These are phyloP conservation scores for Ochromonas danica DNA, from an alignment of 108 stramenopile species.

Conservation along the genomic window DNA sequence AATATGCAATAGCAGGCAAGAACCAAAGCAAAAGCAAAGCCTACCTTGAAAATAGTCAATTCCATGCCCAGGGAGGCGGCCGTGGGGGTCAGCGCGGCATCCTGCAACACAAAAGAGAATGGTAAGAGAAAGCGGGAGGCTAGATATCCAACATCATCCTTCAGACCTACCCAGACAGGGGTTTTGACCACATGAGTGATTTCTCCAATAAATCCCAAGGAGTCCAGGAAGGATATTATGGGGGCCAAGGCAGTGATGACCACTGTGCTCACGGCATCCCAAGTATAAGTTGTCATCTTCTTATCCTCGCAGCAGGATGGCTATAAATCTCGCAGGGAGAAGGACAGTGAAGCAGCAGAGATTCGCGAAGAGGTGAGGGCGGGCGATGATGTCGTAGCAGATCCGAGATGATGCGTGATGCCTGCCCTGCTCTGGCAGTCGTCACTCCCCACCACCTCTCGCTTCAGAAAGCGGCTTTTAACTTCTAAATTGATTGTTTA, in stretches of 20 bases:
- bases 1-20: neutral
- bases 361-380: too few species aligned
- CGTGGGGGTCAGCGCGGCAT: neutral
- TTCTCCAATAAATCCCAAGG: neutral
- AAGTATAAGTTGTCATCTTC: neutral
- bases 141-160: neutral
- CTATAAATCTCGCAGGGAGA: too few species aligned
- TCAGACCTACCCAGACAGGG: neutral
- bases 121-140: neutral
- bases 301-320: too few species aligned
- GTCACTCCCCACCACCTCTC: too few species aligned
- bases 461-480: too few species aligned
- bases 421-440: too few species aligned
- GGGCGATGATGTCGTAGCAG: too few species aligned
- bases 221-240: neutral
- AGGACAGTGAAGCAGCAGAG: too few species aligned
- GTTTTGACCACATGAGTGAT: neutral
- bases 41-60: neutral
- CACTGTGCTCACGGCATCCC: neutral
- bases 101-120: neutral
- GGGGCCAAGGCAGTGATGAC: neutral
- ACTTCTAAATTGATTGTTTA: too few species aligned
- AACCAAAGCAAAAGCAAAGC: neutral
- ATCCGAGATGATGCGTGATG: too few species aligned
- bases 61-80: constrained; percentile 11